Base-by-base conservation (phyloP, 2,329 filamentous ascomycete species). In the Talaromyces islandicus region DNA sequence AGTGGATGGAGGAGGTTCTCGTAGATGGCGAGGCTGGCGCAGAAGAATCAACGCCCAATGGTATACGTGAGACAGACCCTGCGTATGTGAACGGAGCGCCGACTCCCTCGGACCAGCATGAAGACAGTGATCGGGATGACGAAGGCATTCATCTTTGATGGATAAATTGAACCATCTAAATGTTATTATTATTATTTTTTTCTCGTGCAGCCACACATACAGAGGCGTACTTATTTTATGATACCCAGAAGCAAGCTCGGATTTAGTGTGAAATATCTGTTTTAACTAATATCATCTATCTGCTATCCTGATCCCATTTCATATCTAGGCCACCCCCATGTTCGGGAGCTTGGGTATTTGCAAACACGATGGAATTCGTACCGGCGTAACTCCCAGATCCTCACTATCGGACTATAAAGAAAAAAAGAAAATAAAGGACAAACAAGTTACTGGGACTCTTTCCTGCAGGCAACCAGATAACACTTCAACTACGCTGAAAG, bases 1-100 rank as follows among this genome's bases (percentile, higher is more conserved):
- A 68, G 32, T 87, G 83, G 84, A 74, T 72, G 64, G 75, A 67
- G 51, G 68, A 70, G 30, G 66, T 65, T 48, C 57, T 62, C 25
- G 50, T 60, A 48, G 62, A 65, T 32, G 61, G 57, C 52, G 57
- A 59, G 9, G 53, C 41, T 14, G 48, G n/a, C n/a, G 61, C 17
- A 29, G 52, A 41, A 35, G 53, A 32, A 11, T 46, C 19, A 21
- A 46, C 43, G 4, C 43, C 43, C n/a, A 46, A 46, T 5, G 43
- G 43, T 21, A 21, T 46, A 46, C 58, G 32, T 46, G 50, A 57
- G 54, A 19, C 21, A 46, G 43, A 46, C 19, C 19, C 27, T 54
- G 55, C 35, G 6, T 51, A 30, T 24, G 59, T 60, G 41, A 58
- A 60, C 46, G 59, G 56, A 19, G 21, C 48, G 29, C 38, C 50